Evolutionary conservation across 2,329 filamentous ascomycete species (phyloP), one percentile per base, ranked within the genome.

Genomic region (Fusarium sambucinum): DNA sequence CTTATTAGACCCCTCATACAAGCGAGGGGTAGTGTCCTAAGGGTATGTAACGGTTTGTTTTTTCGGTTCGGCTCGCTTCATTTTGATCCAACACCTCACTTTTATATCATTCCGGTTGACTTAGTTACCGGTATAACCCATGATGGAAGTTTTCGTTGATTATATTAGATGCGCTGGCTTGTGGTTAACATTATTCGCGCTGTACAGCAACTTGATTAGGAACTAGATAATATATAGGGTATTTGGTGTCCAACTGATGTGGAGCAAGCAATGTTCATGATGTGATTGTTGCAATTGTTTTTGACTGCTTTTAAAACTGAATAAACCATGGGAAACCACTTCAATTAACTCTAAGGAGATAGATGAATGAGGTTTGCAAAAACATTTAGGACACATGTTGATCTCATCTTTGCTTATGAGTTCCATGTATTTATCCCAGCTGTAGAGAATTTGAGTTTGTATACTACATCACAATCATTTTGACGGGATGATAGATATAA

Each of bases 51-150:
- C 35, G 47, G 23, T 13, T 29, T 37, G 12, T 16, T 8, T n/a
- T 48, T 14, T 59, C 40, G 52, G 44, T 17, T 42, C 44, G 45
- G 29, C 45, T 58, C 61, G 59, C 35, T 58, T 64, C 53, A 32
- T 19, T 32, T 64, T 29, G 30, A 6, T 46, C 27, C 27, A 2
- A 21, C 10, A 30, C 16, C 13, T 32, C 10, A 19, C 21, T 11
- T 12, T 5, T 40, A 29, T 27, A 30, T 7, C n/a, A 41, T 21
- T n/a, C 6, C 11, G 6, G 10, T 40, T 35, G 32, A 38, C 23
- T 6, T 11, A 35, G 21, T 17, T 21, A 6, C 25, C n/a, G 10
- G 14, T 9, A 19, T 21, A 1, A 3, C 13, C 17, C 19, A 8
- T 16, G 17, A 41, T 3, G 27, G 4, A 23, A 12, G 3, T 4